A percentile compares a stretch with the other conserved stretches of the same genome.
These are phyloP conservation scores for Lepiota brunneoincarnata DNA, from an alignment of 768 basidiomycete species.

Conservation along the genomic window DNA sequence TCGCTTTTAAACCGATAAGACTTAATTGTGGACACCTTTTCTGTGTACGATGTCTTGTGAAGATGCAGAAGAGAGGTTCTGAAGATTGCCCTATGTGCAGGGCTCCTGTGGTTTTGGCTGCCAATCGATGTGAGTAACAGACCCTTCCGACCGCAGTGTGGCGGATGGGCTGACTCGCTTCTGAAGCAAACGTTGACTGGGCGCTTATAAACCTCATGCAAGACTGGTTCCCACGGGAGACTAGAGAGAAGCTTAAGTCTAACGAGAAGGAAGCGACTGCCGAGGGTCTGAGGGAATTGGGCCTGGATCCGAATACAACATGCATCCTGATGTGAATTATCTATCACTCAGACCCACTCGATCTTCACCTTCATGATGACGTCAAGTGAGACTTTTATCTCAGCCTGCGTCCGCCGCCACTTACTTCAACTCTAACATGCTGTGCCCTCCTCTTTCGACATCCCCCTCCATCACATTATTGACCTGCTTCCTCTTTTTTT, in stretches of 20 bases:
- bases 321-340: conserved; percentile 41
- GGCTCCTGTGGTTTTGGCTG: conserved; percentile 69
- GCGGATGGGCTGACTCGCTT: neutral
- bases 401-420: no score
- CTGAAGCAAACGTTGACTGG: conserved; percentile 73
- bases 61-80: conserved; percentile 84
- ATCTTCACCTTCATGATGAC: neutral
- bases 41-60: conserved; percentile 79
- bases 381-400: no score
- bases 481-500: no score
- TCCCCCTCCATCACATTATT: no score
- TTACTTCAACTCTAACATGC: no score
- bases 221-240: conserved; percentile 89
- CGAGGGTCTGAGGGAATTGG: conserved; percentile 68
- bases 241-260: conserved; percentile 66
- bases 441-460: no score
- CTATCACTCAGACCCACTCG: neutral
- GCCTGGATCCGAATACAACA: conserved; percentile 44
- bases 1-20: conserved; percentile 92
- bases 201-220: conserved; percentile 83
- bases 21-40: conserved; percentile 79
- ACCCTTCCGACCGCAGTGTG: neutral
- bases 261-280: conserved; percentile 73
- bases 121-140: conserved; percentile 63
- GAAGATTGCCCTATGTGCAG: conserved; percentile 85